These are phyloP conservation scores for Exophiala aquamarina DNA, from an alignment of 2,329 filamentous ascomycete species.

Conservation along the genomic window DNA sequence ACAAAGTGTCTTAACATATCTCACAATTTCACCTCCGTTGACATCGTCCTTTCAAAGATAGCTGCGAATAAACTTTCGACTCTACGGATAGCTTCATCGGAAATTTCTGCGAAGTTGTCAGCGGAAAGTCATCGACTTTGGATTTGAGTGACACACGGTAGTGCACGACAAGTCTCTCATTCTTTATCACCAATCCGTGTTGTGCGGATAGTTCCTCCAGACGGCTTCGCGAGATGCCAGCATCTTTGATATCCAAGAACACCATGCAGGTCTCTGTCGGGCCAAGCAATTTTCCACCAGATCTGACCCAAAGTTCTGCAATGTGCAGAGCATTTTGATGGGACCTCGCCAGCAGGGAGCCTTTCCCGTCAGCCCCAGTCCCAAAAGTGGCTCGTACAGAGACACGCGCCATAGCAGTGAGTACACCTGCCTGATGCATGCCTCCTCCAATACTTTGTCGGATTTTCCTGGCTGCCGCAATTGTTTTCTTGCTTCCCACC, in stretches of 20 bases:
- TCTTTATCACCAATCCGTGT: slow-evolving; percentile 3
- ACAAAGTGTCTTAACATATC: too few species aligned
- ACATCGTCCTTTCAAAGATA: slow-evolving; percentile 2
- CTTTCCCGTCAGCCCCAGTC: not conserved
- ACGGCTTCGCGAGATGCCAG: not conserved
- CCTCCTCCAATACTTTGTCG: slow-evolving; percentile 36
- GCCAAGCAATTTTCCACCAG: slow-evolving; percentile 3
- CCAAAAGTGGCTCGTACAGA: slow-evolving; percentile 11
- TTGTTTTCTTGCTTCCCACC: slow-evolving; percentile 30
- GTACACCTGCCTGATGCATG: slow-evolving; percentile 34
- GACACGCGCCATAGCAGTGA: slow-evolving; percentile 31
- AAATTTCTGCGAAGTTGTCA: slow-evolving; percentile 1
- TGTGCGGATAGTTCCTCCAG: not conserved
- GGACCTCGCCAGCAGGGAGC: not conserved
- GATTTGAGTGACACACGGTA: not conserved
- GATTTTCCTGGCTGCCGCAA: slow-evolving; percentile 33
- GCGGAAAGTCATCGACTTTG: not conserved
- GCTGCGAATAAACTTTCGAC: slow-evolving; percentile 1
- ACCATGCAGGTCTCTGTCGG: slow-evolving; percentile 8
- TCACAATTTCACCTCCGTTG: not conserved
- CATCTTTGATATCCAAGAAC: slow-evolving; percentile 3
- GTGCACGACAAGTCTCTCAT: slow-evolving; percentile 1
- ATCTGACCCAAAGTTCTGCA: slow-evolving; percentile 3
- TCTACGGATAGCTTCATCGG: slow-evolving; percentile 2
- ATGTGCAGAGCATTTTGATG: slow-evolving; percentile 3